A percentile compares a stretch with the other conserved stretches of the same genome.
Evolutionary conservation across 2,329 filamentous ascomycete genomes (phyloP).

Genomic region (Reticulascus tulasneorum): DNA sequence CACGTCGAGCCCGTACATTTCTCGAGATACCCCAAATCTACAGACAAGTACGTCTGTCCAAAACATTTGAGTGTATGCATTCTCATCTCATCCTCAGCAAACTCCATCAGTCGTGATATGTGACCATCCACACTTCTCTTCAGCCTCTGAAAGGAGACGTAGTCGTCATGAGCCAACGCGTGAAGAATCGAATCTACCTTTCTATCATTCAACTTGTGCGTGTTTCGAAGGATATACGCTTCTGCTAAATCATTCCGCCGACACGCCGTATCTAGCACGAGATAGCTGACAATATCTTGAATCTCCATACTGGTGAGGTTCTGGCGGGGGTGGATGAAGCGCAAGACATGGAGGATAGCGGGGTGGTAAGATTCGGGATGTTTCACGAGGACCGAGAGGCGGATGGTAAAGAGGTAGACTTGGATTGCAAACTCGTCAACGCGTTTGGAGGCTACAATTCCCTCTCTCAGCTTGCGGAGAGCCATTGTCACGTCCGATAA

Average conservation of each 20-base stretch:
- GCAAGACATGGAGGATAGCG: slow-evolving; percentile 75
- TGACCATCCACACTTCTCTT: slow-evolving; percentile 75
- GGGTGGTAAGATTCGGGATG: slow-evolving; percentile 89
- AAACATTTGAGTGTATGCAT: slow-evolving; percentile 81
- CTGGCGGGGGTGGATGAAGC: slow-evolving; percentile 62
- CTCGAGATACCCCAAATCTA: slow-evolving; percentile 67
- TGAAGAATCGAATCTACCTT: slow-evolving; percentile 65
- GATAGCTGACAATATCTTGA: slow-evolving; percentile 74
- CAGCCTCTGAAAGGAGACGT: slow-evolving; percentile 70
- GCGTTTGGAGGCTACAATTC: slow-evolving; percentile 73
- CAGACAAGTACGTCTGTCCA: slow-evolving; percentile 72
- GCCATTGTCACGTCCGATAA: slow-evolving; percentile 74
- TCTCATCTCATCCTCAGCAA: slow-evolving; percentile 70
- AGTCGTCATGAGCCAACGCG: slow-evolving; percentile 77
- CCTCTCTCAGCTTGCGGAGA: slow-evolving; percentile 88
- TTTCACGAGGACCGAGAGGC: slow-evolving; percentile 73
- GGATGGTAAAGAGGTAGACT: slow-evolving; percentile 87
- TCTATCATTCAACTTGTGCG: slow-evolving; percentile 60
- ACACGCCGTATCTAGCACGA: slow-evolving; percentile 85
- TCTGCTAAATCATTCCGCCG: slow-evolving; percentile 70
- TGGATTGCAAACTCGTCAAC: slow-evolving; percentile 79
- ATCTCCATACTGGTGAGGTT: slow-evolving; percentile 69
- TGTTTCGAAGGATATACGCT: slow-evolving; percentile 64
- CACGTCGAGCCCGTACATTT: slow-evolving; percentile 65
- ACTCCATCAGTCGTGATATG: slow-evolving; percentile 74